These are phyloP conservation scores for Neurospora intermedia DNA, from an alignment of 495 filamentous ascomycete species.

Conservation along the genomic window DNA sequence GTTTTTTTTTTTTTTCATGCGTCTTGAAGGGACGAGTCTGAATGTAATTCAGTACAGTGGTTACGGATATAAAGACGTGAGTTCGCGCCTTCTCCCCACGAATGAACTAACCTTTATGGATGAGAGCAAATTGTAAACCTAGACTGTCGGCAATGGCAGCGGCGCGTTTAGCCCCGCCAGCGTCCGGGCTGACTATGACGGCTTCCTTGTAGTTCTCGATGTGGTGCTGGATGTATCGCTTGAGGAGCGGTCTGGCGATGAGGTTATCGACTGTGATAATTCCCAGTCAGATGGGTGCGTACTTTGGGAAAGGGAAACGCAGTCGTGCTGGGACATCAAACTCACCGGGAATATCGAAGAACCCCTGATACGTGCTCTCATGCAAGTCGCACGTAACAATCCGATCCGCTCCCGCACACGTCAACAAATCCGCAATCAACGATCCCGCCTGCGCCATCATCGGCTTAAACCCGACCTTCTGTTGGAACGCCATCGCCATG, in stretches of 20 bases:
- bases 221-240: conserved; percentile 79
- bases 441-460: conserved; percentile 98
- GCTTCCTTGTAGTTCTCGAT: conserved; percentile 81
- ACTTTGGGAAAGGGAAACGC: not conserved
- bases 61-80: not conserved
- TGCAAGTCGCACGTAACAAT: conserved; percentile 4
- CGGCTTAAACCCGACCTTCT: conserved; percentile 88
- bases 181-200: conserved; percentile 92
- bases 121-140: conserved; percentile 87
- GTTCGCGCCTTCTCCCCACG: not conserved
- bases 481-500: conserved; percentile 54
- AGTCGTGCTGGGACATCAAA: not conserved
- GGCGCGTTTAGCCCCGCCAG: conserved; percentile 90
- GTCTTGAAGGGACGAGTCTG: not conserved
- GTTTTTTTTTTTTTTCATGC: not conserved
- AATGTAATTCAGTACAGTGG: not conserved
- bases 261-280: conserved; percentile 66
- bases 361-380: conserved; percentile 53
- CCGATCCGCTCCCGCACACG: conserved; percentile 92
- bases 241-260: conserved; percentile 76
- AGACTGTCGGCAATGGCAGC: conserved; percentile 94
- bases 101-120: conserved; percentile 71
- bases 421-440: conserved; percentile 85
- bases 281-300: not conserved
- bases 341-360: conserved; percentile 76